Conservation (phyloP, 2,329 filamentous ascomycete species). For the Trichoderma breve region DNA sequence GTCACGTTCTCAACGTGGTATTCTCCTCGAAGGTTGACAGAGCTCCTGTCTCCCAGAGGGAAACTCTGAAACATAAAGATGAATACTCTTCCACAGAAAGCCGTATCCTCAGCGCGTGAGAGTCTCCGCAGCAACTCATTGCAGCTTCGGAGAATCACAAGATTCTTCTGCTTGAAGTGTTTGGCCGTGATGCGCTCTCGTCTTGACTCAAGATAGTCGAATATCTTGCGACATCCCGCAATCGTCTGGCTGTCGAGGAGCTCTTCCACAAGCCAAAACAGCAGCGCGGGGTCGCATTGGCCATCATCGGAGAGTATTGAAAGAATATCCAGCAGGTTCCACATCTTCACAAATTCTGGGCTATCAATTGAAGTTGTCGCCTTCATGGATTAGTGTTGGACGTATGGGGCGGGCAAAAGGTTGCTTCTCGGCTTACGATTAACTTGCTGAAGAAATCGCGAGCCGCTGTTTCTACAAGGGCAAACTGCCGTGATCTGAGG, state of each 20-base stretch:
- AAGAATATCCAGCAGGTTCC: constrained; percentile 93
- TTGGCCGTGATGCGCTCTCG: constrained; percentile 81
- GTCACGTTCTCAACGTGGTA: constrained; percentile 96
- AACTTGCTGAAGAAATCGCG: constrained; percentile 76
- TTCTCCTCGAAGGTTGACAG: constrained; percentile 92
- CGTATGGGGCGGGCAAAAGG: constrained; percentile 17
- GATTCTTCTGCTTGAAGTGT: constrained; percentile 77
- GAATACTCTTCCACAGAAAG: constrained; percentile 95
- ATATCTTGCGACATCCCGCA: constrained; percentile 82
- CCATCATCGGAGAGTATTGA: constrained; percentile 81
- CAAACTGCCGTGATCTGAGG: constrained; percentile 53
- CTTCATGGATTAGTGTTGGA: constrained; percentile 47
- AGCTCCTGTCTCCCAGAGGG: constrained; percentile 92
- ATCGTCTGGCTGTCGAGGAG: constrained; percentile 95
- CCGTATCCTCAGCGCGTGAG: constrained; percentile 93
- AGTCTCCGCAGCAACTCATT: constrained; percentile 92
- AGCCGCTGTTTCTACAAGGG: constrained; percentile 78
- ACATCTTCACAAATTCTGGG: constrained; percentile 76
- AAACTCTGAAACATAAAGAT: constrained; percentile 99
- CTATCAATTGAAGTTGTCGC: constrained; percentile 73
- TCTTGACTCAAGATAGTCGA: constrained; percentile 92
- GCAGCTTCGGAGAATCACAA: constrained; percentile 89
- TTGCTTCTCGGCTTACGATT: constrained; percentile 56
- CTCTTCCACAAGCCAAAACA: constrained; percentile 91
- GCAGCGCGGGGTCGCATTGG: constrained; percentile 72